Evolutionary conservation across 805 yeast species (phyloP).

Genomic region (Pichia gijzeniarum): DNA sequence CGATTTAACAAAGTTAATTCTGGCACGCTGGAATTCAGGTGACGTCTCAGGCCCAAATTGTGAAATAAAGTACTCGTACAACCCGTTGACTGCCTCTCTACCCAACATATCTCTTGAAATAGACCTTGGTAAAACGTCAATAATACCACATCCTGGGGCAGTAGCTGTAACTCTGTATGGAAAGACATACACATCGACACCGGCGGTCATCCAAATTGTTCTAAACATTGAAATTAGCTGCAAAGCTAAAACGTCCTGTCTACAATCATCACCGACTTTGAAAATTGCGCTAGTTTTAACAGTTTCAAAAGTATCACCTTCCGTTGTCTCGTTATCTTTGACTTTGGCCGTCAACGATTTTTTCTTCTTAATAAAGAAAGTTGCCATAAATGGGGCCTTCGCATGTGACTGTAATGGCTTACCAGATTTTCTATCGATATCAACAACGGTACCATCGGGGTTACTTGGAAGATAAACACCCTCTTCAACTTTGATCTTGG

Average conservation of each 20-base stretch:
- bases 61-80: slow-evolving; percentile 84
- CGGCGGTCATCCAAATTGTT: slow-evolving; percentile 81
- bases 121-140: slow-evolving; percentile 94
- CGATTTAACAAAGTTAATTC: slow-evolving; percentile 88
- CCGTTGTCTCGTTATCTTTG: slow-evolving; percentile 30
- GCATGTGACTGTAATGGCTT: slow-evolving; percentile 96
- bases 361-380: slow-evolving; percentile 68
- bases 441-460: slow-evolving; percentile 92
- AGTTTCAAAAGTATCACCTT: slow-evolving; percentile 14
- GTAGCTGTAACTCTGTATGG: slow-evolving; percentile 97
- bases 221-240: slow-evolving; percentile 89
- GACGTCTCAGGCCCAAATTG: slow-evolving; percentile 95
- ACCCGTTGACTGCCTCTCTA: slow-evolving; percentile 95
- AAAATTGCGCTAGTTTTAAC: slow-evolving; percentile 82
- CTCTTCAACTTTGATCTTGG: slow-evolving; percentile 57
- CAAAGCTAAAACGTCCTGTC: slow-evolving; percentile 92
- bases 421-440: slow-evolving; percentile 87
- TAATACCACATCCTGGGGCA: slow-evolving; percentile 98
- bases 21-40: slow-evolving; percentile 81
- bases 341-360: background rate
- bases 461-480: slow-evolving; percentile 94
- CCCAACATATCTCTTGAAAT: slow-evolving; percentile 97
- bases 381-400: slow-evolving; percentile 97
- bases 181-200: slow-evolving; percentile 84
- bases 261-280: slow-evolving; percentile 98